Evolutionary conservation across 805 yeast species (phyloP), one percentile per base, ranked within the genome.

Genomic region (Monosporozyma solicola): DNA sequence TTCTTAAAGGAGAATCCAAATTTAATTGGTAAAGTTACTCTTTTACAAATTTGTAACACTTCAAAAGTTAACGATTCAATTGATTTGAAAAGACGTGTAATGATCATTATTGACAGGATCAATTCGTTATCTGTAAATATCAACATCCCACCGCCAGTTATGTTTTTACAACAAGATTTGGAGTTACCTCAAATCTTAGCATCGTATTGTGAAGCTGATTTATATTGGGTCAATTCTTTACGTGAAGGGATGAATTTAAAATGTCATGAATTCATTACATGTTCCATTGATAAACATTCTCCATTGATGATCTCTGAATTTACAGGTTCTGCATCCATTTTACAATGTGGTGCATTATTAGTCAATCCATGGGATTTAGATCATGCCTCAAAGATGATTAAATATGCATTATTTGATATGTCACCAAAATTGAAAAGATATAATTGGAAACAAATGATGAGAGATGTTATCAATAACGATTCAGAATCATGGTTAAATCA

Each of bases 211-310:
- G 97, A 90, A 64, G 96, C 98, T 1, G 95, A 88, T 58, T 75
- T 82, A 0, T 94, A 92, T 63, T 83, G 87, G 51, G 97, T 92
- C 1, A 84, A 95, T 9, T 87, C 96, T 1, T 79, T 92, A 76
- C 82, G 99, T 64, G 99, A 94, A 68, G 99, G 99, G 29, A 87
- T 94, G 90, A 94, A 94, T 62, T 74, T 94, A 63, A 90, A 98
- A 0, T 92, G 97, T 61, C 99, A 94, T 64, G 99, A 94, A 67
- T 94, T 85, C 65, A 79, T 91, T 39, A 85, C 83, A 50, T 87
- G 95, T 22, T 79, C 92, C 1, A 69, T 74, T 20, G 80, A 78
- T 46, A 80, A 80, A 55, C 82, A 85, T 57, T 85, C 96, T 0
- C 96, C 97, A 1, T 76, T 92, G 56, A 77, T 94, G 49, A 68